Conservation (phyloP, 306 rosid species). For the Sphenostylis stenocarpa region DNA sequence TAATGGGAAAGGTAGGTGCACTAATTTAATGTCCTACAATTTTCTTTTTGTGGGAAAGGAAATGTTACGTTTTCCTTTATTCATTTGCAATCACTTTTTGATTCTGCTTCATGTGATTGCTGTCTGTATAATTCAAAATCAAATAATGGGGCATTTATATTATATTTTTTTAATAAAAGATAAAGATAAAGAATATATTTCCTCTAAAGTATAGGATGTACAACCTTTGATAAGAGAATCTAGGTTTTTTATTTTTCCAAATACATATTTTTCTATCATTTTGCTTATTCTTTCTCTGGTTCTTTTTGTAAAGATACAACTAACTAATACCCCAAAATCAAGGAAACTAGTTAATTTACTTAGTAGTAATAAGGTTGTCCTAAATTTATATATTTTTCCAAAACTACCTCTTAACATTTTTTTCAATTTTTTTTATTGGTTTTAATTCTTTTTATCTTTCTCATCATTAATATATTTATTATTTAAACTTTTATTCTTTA, state of each 20-base stretch:
- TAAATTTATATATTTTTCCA: no score
- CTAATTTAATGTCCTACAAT: background rate
- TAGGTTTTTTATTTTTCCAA: background rate
- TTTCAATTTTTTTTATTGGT: no score
- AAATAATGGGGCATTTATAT: background rate
- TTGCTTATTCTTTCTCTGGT: background rate
- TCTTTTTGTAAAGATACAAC: no score
- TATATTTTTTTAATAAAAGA: background rate
- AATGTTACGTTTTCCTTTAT: background rate
- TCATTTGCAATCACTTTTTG: background rate
- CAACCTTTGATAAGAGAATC: background rate
- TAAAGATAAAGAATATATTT: background rate
- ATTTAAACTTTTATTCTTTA: no score
- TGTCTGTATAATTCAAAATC: background rate
- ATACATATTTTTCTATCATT: background rate
- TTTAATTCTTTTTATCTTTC: no score
- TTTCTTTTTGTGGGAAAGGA: background rate
- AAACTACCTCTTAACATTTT: no score
- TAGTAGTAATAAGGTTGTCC: no score
- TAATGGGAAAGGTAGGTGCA: conserved; percentile 4
- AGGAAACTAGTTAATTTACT: no score
- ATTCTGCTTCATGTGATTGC: background rate
- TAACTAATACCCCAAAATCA: no score
- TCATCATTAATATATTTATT: no score
- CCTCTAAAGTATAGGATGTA: background rate